Base-by-base conservation (phyloP, 805 yeast species). In the Saccharomycopsis sp. region DNA sequence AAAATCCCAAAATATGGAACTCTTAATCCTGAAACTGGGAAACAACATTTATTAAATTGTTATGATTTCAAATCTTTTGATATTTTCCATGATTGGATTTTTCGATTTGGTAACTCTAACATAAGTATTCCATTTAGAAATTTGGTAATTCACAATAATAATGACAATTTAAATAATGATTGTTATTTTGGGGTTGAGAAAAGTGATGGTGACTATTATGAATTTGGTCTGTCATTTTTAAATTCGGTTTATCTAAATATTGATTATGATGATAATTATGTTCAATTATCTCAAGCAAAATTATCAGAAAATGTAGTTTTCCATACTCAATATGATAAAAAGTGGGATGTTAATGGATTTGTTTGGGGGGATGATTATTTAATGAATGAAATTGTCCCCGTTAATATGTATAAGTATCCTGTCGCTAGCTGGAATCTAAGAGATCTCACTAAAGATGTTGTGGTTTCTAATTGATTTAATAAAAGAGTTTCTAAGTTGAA, bases 111-210 rank as follows among this genome's bases (percentile, higher is more conserved):
- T 9, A 30, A 30, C n/a, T 9, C 2, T 10, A 30, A 9, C 10
- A 30, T 30, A 10, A 30, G 33, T n/a, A n/a, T 17, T 10, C 33
- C 33, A 10, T 30, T 30, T n/a, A 30, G 33, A 30, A 30, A 30
- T n/a, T n/a, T 30, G 8, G 33, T 30, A 9, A n/a, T 17, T 14
- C 33, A 30, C n/a, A 8, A 14, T 15, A 17, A 17, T 30, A n/a
- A n/a, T 2, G 10, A 14, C 8, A n/a, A 9, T 2, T 8, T 8
- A 9, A n/a, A 30, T 9, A 10, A 14, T 9, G 33, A 30, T 17
- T 30, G 33, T 17, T 8, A 9, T n/a, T 3, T 30, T 30, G 33
- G n/a, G 10, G 13, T 30, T 17, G n/a, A 30, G 13, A n/a, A 30
- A 14, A 9, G n/a, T 17, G 33, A 17, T 9, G 33, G 13, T 15